A percentile compares a stretch with the other conserved stretches of the same genome.
Evolutionary conservation across 768 basidiomycete genomes (phyloP).

Genomic region (Galerina marginata): DNA sequence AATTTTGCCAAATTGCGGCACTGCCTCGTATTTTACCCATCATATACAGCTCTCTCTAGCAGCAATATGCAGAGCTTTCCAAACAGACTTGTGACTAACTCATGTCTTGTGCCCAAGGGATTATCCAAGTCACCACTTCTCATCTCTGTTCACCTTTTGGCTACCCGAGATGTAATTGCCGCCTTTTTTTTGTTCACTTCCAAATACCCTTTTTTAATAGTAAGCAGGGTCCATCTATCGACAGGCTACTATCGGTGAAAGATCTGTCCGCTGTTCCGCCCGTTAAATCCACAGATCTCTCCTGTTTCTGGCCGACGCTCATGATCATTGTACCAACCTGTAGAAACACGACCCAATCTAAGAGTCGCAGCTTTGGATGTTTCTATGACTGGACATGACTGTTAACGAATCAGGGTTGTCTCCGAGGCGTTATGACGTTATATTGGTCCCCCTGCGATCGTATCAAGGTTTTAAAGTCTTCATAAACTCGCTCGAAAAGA

Average conservation of each 20-base stretch:
- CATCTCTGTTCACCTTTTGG: slow-evolving; percentile 5
- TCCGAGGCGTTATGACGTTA: slow-evolving; percentile 25
- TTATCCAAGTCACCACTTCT: slow-evolving; percentile 13
- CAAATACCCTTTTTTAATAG: slow-evolving; percentile 22
- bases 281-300: slow-evolving; percentile 26
- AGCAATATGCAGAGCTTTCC: slow-evolving; percentile 11
- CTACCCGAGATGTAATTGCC: slow-evolving; percentile 24
- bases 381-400: slow-evolving; percentile 30
- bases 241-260: slow-evolving; percentile 25
- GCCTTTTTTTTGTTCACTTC: slow-evolving; percentile 21
- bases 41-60: neutral
- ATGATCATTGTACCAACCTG: slow-evolving; percentile 20
- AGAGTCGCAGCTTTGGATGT: slow-evolving; percentile 21
- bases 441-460: slow-evolving; percentile 14
- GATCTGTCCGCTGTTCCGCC: slow-evolving; percentile 28
- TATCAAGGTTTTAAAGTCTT: slow-evolving; percentile 20
- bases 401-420: slow-evolving; percentile 25
- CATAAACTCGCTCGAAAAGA: slow-evolving; percentile 5
- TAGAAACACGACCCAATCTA: slow-evolving; percentile 21
- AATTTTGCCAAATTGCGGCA: neutral
- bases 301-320: slow-evolving; percentile 33
- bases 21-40: neutral
- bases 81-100: slow-evolving; percentile 1
- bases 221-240: slow-evolving; percentile 22
- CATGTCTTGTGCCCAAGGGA: slow-evolving; percentile 16